These are phyloP conservation scores for Neophaeococcomyces aloes DNA, from an alignment of 2,329 filamentous ascomycete genomes.

Conservation along the genomic window DNA sequence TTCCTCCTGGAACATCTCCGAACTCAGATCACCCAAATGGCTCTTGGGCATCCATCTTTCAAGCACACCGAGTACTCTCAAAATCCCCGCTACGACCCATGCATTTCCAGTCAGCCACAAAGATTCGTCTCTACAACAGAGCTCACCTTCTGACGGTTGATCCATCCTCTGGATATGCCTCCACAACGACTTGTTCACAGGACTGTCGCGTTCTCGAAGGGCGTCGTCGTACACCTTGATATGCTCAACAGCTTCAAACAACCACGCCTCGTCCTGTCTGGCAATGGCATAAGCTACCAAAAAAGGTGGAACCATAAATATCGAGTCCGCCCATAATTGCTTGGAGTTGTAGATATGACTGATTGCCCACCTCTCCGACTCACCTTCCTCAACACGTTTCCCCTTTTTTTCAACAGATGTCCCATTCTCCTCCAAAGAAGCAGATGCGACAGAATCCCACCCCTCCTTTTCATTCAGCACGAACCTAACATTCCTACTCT, in stretches of 20 bases:
- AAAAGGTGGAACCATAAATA: conserved; percentile 43
- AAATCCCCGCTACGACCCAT: conserved; percentile 40
- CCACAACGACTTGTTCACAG: conserved; percentile 30
- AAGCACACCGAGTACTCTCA: conserved; percentile 36
- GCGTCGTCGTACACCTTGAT: conserved; percentile 34
- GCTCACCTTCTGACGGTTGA: conserved; percentile 28
- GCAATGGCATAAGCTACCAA: conserved; percentile 38
- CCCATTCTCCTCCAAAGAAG: neutral
- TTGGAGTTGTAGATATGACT: conserved; percentile 35
- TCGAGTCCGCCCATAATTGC: conserved; percentile 41
- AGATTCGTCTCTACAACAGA: conserved; percentile 32
- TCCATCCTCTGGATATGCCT: conserved; percentile 35
- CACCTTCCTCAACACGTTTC: neutral
- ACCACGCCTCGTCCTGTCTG: conserved; percentile 25
- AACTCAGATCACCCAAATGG: conserved; percentile 21
- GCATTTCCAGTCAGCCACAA: conserved; percentile 30
- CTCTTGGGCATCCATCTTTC: conserved; percentile 13
- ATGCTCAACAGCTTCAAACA: conserved; percentile 32
- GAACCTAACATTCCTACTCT: conserved; percentile 4
- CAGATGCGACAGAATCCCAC: no score
- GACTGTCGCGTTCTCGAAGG: conserved; percentile 23
- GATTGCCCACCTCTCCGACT: conserved; percentile 27
- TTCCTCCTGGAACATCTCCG: conserved; percentile 11
- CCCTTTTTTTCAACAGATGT: neutral
- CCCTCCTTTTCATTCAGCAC: neutral